These are phyloP conservation scores for Botrytis galanthina DNA, from an alignment of 2,329 filamentous ascomycete genomes.

Conservation along the genomic window DNA sequence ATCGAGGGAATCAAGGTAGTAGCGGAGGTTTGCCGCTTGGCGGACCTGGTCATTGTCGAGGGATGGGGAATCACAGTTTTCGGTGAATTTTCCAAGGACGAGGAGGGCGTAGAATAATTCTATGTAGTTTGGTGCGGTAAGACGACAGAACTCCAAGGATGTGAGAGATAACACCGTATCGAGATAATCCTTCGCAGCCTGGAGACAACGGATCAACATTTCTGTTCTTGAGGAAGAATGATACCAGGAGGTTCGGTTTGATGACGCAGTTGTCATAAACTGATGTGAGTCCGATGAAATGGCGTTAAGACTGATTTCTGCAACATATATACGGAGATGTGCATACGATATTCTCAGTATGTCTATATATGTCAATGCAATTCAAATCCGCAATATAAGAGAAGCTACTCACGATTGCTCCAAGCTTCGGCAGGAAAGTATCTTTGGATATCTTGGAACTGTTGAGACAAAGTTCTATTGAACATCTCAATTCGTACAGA, in stretches of 20 bases:
- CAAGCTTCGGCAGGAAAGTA: slow-evolving; percentile 30
- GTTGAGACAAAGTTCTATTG: slow-evolving; percentile 30
- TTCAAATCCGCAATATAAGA: neutral
- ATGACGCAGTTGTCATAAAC: neutral
- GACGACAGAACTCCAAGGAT: neutral
- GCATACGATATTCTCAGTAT: slow-evolving; percentile 19
- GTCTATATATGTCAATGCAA: neutral
- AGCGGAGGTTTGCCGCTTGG: slow-evolving; percentile 23
- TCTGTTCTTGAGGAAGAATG: slow-evolving; percentile 26
- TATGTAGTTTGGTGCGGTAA: slow-evolving; percentile 25
- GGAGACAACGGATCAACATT: slow-evolving; percentile 25
- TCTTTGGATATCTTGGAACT: slow-evolving; percentile 30
- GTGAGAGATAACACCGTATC: slow-evolving; percentile 26
- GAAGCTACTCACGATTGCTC: slow-evolving; percentile 27
- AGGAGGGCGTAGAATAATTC: slow-evolving; percentile 28
- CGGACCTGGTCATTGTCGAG: slow-evolving; percentile 21
- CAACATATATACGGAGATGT: slow-evolving; percentile 28
- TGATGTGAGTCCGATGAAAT: slow-evolving; percentile 14
- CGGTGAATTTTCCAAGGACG: slow-evolving; percentile 27
- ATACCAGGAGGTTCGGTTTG: slow-evolving; percentile 26
- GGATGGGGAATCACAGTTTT: slow-evolving; percentile 16
- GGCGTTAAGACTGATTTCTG: slow-evolving; percentile 34
- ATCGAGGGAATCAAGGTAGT: slow-evolving; percentile 27
- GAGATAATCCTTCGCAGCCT: slow-evolving; percentile 27
- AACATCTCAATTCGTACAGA: slow-evolving; percentile 31